These are phyloP conservation scores for Marasmius oreades DNA, from an alignment of 1,284 basidiomycete genomes.

Conservation along the genomic window DNA sequence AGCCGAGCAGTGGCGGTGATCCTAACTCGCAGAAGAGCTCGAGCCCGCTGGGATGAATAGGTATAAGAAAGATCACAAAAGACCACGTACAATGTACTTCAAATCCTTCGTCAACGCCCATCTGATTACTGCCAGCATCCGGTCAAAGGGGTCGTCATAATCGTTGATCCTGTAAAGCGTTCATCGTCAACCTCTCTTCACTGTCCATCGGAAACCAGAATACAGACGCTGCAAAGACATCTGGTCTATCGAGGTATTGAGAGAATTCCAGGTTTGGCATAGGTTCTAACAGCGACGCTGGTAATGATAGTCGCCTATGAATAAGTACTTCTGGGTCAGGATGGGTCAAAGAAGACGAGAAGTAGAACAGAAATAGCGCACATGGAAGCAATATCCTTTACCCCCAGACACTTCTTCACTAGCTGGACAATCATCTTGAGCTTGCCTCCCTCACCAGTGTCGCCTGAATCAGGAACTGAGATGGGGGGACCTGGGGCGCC, in stretches of 20 bases:
- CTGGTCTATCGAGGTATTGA: slow-evolving; percentile 93
- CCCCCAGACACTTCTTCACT: slow-evolving; percentile 83
- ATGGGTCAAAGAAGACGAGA: not conserved
- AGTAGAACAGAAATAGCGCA: slow-evolving; percentile 36
- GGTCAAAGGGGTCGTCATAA: slow-evolving; percentile 84
- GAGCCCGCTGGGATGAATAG: not conserved
- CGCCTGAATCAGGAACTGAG: slow-evolving; percentile 71
- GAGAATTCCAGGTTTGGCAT: slow-evolving; percentile 94
- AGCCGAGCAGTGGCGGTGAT: no score
- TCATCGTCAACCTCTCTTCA: not conserved
- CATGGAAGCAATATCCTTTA: slow-evolving; percentile 91
- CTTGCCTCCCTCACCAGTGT: slow-evolving; percentile 82
- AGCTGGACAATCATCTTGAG: slow-evolving; percentile 88
- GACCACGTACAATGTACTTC: slow-evolving; percentile 77
- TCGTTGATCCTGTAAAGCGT: slow-evolving; percentile 74
- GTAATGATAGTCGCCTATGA: slow-evolving; percentile 80
- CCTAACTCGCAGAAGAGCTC: not conserved
- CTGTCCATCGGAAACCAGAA: not conserved
- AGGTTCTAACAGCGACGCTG: slow-evolving; percentile 87
- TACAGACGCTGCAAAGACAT: slow-evolving; percentile 80
- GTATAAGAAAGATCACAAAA: slow-evolving; percentile 2
- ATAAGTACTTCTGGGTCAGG: not conserved
- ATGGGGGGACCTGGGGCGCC: slow-evolving; percentile 58
- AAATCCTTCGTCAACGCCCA: slow-evolving; percentile 94
- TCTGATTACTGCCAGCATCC: slow-evolving; percentile 88